Percentiles rank a stretch among this genome's conserved stretches.
Evolutionary conservation across 306 rosid species (phyloP).

Genomic region (Dalbergia oliveri): DNA sequence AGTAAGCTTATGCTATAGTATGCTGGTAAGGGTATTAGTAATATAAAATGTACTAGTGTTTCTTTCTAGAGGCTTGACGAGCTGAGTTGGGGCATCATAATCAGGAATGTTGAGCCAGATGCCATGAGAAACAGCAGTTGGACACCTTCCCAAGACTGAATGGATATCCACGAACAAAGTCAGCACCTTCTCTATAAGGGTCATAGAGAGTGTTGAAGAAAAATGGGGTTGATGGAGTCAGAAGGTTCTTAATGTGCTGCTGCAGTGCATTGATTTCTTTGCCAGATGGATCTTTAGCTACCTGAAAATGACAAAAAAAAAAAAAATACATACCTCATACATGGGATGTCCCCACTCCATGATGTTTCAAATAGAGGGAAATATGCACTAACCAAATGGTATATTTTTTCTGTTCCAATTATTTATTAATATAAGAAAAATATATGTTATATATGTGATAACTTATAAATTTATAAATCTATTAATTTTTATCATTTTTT

Average conservation of each 20-base stretch:
- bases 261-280: conserved; percentile 78
- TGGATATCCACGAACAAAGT: conserved; percentile 90
- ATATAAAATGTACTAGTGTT: conserved; percentile 55
- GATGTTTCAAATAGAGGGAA: not conserved
- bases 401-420: no score
- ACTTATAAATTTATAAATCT: no score
- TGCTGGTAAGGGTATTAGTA: not conserved
- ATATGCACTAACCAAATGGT: no score
- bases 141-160: conserved; percentile 78
- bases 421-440: no score
- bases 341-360: not conserved
- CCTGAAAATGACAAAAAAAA: conserved; percentile 57
- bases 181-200: conserved; percentile 83
- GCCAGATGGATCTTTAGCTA: conserved; percentile 85
- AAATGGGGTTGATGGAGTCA: conserved; percentile 81
- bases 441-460: no score
- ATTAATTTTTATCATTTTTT: no score
- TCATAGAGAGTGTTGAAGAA: conserved; percentile 88
- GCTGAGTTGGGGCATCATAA: conserved; percentile 94
- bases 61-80: conserved; percentile 85
- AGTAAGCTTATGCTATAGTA: not conserved
- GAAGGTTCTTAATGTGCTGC: conserved; percentile 81
- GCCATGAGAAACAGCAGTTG: conserved; percentile 83
- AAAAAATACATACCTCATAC: not conserved
- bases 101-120: conserved; percentile 92